Percentiles rank a stretch among this genome's conserved stretches.
Evolutionary conservation across 164 flowering plant genomes (phyloP).

Genomic region (Liquidambar formosana): DNA sequence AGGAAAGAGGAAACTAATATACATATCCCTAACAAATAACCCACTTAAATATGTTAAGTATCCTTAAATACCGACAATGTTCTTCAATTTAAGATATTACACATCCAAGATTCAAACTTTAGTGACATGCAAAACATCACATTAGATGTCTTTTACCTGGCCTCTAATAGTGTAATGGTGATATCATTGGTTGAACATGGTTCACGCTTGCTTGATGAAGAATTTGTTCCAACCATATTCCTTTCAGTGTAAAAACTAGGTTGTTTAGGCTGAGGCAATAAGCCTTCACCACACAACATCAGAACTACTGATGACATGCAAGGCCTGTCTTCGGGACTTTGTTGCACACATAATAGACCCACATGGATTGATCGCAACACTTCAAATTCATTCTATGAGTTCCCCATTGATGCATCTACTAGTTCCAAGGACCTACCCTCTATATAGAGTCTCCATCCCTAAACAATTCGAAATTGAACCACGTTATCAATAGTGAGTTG

Average conservation of each 20-base stretch:
- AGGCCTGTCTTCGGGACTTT: conserved; percentile 28
- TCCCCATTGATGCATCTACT: conserved; percentile 11
- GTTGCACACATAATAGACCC: conserved; percentile 34
- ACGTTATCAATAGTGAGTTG: no score
- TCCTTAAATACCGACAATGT: no score
- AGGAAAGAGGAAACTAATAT: no score
- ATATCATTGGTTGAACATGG: background rate
- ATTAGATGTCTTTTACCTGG: conserved; percentile 4
- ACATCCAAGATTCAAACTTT: no score
- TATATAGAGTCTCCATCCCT: conserved; percentile 30
- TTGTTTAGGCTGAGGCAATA: conserved; percentile 25
- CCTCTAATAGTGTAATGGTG: conserved; percentile 13
- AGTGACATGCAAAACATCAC: background rate
- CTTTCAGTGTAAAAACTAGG: conserved; percentile 28
- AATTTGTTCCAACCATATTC: background rate
- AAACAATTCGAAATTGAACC: background rate
- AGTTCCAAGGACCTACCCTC: conserved; percentile 20
- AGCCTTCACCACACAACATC: conserved; percentile 29
- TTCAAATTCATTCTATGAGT: conserved; percentile 4
- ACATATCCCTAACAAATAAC: no score
- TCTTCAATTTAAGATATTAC: no score
- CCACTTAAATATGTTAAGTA: no score
- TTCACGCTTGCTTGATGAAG: conserved; percentile 13
- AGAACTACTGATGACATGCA: conserved; percentile 27
- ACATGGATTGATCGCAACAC: conserved; percentile 20